phyloP scores from a whole-genome alignment of 2,329 filamentous ascomycete genomes.

The Cercospora sp. region DNA sequence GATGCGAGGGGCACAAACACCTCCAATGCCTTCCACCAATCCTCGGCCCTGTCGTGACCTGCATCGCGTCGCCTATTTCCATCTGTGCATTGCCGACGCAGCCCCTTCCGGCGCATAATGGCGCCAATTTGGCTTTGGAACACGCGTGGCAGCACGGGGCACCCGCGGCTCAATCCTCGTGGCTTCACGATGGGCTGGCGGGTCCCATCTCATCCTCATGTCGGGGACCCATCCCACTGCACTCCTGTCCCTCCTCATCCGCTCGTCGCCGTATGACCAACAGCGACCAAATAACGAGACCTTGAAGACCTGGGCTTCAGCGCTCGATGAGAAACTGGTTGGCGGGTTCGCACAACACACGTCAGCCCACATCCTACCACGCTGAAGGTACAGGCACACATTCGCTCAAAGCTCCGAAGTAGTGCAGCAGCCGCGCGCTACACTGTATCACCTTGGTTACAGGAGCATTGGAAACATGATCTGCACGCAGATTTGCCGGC shows the following conservation, averaged over 20 bases:
- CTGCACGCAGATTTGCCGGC: neutral
- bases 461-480: neutral
- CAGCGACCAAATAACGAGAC: neutral
- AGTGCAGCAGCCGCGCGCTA: neutral
- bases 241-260: neutral
- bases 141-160: conserved; percentile 10
- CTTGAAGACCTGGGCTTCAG: neutral
- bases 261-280: neutral
- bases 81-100: neutral
- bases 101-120: neutral
- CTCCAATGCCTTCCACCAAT: conserved; percentile 10
- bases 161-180: neutral
- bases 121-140: conserved; percentile 9
- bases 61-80: neutral
- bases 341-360: neutral
- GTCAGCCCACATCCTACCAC: neutral
- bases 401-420: neutral
- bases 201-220: neutral
- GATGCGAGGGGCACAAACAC: neutral
- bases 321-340: neutral
- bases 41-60: neutral
- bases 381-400: neutral
- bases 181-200: neutral
- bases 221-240: neutral
- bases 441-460: neutral